phyloP scores from a whole-genome alignment of 164 flowering plant species.

The Piper betle region DNA sequence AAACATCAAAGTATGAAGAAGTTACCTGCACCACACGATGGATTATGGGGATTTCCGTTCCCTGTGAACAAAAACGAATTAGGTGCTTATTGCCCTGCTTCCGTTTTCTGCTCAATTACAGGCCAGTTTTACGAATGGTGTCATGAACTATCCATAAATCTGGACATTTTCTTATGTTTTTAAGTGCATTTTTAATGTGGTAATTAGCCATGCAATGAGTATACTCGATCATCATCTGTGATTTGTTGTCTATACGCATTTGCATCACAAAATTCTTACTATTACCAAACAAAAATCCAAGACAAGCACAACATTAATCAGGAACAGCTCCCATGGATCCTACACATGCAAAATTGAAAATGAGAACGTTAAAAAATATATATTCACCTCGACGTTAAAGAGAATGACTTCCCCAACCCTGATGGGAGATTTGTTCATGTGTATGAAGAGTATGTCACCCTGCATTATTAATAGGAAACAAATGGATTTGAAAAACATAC shows the following conservation, averaged over 20 bases:
- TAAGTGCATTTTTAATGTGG: background rate
- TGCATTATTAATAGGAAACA: conserved; percentile 11
- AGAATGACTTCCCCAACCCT: conserved; percentile 69
- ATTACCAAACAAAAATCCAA: conserved; percentile 23
- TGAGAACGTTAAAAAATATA: background rate
- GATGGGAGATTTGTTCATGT: conserved; percentile 43
- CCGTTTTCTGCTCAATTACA: background rate
- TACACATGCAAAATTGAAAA: background rate
- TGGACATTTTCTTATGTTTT: background rate
- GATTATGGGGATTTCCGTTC: conserved; percentile 46
- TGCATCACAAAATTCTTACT: no score
- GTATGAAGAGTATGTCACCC: conserved; percentile 72
- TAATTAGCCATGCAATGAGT: background rate
- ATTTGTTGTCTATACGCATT: no score
- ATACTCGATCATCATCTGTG: no score
- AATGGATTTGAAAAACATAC: background rate
- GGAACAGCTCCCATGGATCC: background rate
- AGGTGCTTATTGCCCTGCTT: background rate
- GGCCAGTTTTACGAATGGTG: background rate
- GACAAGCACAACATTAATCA: conserved; percentile 9
- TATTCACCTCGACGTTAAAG: conserved; percentile 46
- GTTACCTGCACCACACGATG: conserved; percentile 60
- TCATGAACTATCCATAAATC: background rate
- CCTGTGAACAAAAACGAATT: conserved; percentile 17
- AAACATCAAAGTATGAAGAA: no score